phyloP scores from a whole-genome alignment of 768 basidiomycete species.

The Kwoniella bestiolae region DNA sequence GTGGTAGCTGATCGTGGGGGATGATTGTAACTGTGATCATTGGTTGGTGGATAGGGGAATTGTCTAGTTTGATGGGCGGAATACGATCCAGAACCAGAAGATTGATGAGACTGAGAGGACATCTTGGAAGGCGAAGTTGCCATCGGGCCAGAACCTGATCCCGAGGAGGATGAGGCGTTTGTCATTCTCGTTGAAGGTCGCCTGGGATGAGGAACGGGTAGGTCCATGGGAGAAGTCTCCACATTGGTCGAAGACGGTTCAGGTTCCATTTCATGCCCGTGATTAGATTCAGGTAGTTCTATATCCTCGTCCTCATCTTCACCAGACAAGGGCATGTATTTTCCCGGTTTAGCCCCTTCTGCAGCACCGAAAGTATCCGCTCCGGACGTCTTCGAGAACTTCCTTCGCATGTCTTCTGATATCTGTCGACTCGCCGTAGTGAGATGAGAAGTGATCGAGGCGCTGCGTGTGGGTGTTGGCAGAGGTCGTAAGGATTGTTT shows the following conservation, averaged over 20 bases:
- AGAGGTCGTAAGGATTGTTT: slow-evolving; percentile 21
- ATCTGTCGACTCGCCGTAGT: slow-evolving; percentile 25
- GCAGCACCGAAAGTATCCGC: slow-evolving; percentile 31
- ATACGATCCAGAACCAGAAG: background rate
- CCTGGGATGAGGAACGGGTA: slow-evolving; percentile 10
- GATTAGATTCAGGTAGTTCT: background rate
- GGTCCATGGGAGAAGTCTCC: slow-evolving; percentile 2
- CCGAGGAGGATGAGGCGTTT: slow-evolving; percentile 4
- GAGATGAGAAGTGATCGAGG: slow-evolving; percentile 30
- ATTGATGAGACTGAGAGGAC: slow-evolving; percentile 2
- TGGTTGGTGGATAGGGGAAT: slow-evolving; percentile 18
- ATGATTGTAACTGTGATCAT: too few relatives aligned
- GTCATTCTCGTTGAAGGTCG: slow-evolving; percentile 1
- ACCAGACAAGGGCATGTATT: slow-evolving; percentile 38
- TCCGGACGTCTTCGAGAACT: slow-evolving; percentile 26
- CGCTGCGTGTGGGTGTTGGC: slow-evolving; percentile 23
- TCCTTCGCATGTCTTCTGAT: slow-evolving; percentile 31
- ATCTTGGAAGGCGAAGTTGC: slow-evolving; percentile 15
- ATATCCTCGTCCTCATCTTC: slow-evolving; percentile 25
- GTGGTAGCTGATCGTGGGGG: slow-evolving; percentile 17
- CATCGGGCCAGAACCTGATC: slow-evolving; percentile 1
- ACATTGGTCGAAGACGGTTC: slow-evolving; percentile 19
- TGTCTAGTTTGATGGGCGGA: slow-evolving; percentile 7
- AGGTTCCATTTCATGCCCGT: background rate
- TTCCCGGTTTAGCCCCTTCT: slow-evolving; percentile 14